Evolutionary conservation across 2,329 filamentous ascomycete species (phyloP), one percentile per base, ranked within the genome.

Genomic region (Pezizomycotina sp.): DNA sequence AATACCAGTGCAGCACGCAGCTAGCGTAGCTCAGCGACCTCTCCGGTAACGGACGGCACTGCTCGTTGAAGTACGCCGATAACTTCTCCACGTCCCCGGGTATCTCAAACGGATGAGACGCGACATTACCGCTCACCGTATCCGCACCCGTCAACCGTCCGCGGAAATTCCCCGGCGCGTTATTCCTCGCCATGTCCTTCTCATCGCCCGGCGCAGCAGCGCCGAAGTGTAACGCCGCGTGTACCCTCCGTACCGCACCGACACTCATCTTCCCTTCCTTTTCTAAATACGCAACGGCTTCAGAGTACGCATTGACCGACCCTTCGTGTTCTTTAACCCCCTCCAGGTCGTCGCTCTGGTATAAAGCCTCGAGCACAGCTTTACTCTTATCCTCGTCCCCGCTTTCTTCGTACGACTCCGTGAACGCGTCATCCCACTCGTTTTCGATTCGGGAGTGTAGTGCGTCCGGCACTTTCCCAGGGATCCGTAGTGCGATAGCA

Each of bases 1-100:
- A 13, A 16, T 35, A 35, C 22, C 27, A 35, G 19, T 35, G 33
- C n/a, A 29, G 13, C 5, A 35, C 25, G 18, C 33, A 35, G 29
- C 16, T 13, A 5, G 33, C 33, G 18, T 21, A 28, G 21, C 16
- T 14, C 9, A 35, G 16, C 14, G 25, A 35, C 14, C 21, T 16
- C 18, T 28, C 33, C 19, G 15, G 7, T 4, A 35, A 20, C 13
- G n/a, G 18, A 3, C 18, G 14, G 19, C 33, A 35, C n/a, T 21
- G 27, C 5, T 29, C 15, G 18, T 20, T 29, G 13, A 35, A 35
- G 14, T 29, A 35, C 9, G 21, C 25, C 4, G 24, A 35, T 21
- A 35, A 21, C 24, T 35, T 35, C 14, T 28, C 25, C 9, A 35
- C 6, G 3, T 24, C 13, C 3, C 4, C 2, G 10, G 27, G 19